These are phyloP conservation scores for Sugiyamaella japonica DNA, from an alignment of 1,139 yeast species.

Conservation along the genomic window DNA sequence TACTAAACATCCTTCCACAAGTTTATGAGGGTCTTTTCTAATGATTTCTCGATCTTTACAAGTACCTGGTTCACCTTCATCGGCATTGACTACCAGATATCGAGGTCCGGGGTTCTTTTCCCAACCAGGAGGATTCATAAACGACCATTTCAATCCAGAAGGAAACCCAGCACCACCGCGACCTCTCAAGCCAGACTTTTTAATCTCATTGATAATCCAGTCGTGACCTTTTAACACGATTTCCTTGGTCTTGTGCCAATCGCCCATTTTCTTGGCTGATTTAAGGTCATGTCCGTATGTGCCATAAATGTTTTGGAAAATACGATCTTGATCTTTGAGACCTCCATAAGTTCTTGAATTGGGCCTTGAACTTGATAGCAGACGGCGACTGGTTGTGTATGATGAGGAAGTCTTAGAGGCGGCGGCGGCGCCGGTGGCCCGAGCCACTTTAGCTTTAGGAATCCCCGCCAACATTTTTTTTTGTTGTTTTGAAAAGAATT, in stretches of 20 bases:
- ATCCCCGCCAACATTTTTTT: constrained; percentile 2
- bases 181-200: constrained; percentile 81
- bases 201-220: constrained; percentile 86
- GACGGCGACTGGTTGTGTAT: background rate
- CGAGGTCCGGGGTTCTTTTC: constrained; percentile 83
- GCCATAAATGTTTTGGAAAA: constrained; percentile 78
- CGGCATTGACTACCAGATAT: constrained; percentile 84
- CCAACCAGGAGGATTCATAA: constrained; percentile 96
- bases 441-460: constrained; percentile 1
- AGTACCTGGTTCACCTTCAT: constrained; percentile 93
- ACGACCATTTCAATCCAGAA: constrained; percentile 86
- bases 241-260: constrained; percentile 89
- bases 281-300: constrained; percentile 73
- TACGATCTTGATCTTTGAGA: constrained; percentile 76
- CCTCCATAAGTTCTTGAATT: constrained; percentile 55
- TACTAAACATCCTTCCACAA: constrained; percentile 81
- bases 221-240: constrained; percentile 76
- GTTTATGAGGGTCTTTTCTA: constrained; percentile 86
- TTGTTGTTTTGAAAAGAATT: background rate
- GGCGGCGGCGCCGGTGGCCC: background rate
- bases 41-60: constrained; percentile 89
- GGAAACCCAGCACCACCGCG: constrained; percentile 96
- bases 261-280: constrained; percentile 76
- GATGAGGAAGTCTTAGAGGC: background rate
- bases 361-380: constrained; percentile 8